Evolutionary conservation across 2,329 filamentous ascomycete genomes (phyloP).

Genomic region (Nemania bipapillata): DNA sequence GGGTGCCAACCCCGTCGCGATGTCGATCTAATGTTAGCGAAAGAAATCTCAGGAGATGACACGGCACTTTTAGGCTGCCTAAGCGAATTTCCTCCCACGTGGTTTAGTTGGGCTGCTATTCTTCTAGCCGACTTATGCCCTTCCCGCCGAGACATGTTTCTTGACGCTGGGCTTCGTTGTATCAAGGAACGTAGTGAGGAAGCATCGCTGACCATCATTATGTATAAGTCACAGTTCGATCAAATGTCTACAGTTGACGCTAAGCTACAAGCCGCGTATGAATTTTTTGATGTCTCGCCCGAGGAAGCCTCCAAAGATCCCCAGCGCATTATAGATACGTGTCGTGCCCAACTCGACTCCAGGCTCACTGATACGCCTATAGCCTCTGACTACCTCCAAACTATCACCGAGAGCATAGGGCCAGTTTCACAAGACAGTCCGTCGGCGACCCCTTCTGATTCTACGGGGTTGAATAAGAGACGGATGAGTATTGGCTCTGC

Average conservation of each 20-base stretch:
- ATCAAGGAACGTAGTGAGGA: slow-evolving; percentile 44
- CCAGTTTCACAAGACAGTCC: slow-evolving; percentile 32
- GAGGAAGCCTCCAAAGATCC: slow-evolving; percentile 21
- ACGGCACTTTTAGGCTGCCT: slow-evolving; percentile 47
- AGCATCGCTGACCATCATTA: slow-evolving; percentile 44
- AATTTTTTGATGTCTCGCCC: slow-evolving; percentile 41
- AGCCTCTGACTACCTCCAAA: slow-evolving; percentile 44
- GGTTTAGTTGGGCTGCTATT: slow-evolving; percentile 48
- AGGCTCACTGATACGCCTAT: slow-evolving; percentile 32
- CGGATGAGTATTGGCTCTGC: slow-evolving; percentile 46
- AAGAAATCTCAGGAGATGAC: slow-evolving; percentile 37
- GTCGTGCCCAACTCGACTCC: slow-evolving; percentile 34
- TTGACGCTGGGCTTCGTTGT: slow-evolving; percentile 46
- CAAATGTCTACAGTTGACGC: slow-evolving; percentile 23
- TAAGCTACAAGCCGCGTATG: slow-evolving; percentile 42
- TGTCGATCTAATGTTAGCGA: not conserved
- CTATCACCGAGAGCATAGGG: slow-evolving; percentile 42
- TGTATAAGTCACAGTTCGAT: slow-evolving; percentile 48
- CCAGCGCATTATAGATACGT: slow-evolving; percentile 42
- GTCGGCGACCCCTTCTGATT: slow-evolving; percentile 7
- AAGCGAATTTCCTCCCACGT: slow-evolving; percentile 41
- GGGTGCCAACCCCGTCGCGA: slow-evolving; percentile 30
- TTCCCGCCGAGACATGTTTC: slow-evolving; percentile 41
- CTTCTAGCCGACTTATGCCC: slow-evolving; percentile 45
- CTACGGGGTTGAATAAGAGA: slow-evolving; percentile 14